A percentile compares a stretch with the other conserved stretches of the same genome.
Evolutionary conservation across 1,284 basidiomycete species (phyloP).

Genomic region (Leucoagaricus sp.): DNA sequence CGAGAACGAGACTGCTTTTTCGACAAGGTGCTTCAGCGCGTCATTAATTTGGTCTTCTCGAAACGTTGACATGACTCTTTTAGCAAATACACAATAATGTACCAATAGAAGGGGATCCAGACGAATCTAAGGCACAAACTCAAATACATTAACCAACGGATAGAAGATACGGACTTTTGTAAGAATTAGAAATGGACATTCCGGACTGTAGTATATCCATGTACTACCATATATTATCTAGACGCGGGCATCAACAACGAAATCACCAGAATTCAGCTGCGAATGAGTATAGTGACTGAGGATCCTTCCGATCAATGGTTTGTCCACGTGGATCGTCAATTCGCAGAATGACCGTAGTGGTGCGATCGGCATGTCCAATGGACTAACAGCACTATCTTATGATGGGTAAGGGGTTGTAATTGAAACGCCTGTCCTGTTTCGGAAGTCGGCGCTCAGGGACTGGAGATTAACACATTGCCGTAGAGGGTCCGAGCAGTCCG

Average conservation of each 20-base stretch:
- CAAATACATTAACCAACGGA: no score
- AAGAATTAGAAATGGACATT: not conserved
- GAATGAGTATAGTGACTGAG: not conserved
- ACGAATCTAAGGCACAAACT: not conserved
- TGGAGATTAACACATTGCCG: constrained; percentile 1
- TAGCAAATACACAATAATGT: not conserved
- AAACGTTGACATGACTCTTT: no score
- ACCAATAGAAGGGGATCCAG: not conserved
- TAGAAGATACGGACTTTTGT: not conserved
- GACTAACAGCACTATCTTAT: no score
- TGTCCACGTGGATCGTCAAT: constrained; percentile 1
- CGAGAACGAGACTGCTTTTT: no score
- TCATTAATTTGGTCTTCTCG: no score
- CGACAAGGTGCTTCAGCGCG: no score
- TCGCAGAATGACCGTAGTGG: not conserved
- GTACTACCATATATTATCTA: not conserved
- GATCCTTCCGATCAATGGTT: not conserved
- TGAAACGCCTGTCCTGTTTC: not conserved
- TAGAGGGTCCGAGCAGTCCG: not conserved
- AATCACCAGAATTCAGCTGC: not conserved
- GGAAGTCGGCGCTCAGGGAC: not conserved
- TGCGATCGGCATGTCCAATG: not conserved
- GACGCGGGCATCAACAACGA: not conserved
- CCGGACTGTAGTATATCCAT: no score
- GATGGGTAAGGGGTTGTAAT: not conserved